Base-by-base conservation (phyloP, 2,329 filamentous ascomycete species). In the Cordyceps fumosorosea region DNA sequence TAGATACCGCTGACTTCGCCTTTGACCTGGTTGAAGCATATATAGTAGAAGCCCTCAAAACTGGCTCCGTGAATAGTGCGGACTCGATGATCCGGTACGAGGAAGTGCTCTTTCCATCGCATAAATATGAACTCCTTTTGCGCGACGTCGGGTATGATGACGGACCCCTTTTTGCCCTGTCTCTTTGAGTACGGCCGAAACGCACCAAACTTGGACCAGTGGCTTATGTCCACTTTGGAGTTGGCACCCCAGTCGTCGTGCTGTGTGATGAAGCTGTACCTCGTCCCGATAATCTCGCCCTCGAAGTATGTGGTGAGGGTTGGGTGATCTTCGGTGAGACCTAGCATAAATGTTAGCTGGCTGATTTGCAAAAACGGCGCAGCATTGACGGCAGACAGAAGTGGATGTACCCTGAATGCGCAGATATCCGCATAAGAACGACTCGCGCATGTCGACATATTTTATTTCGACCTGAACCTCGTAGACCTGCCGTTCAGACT, bases 301-400 rank as follows among this genome's bases (percentile, higher is more conserved):
- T 98, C 93, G 70, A 99, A 99, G 74, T 96, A 99, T 1, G 95
- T 99, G 10, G 93, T 98, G 56, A 99, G 81, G n/a, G 93, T 97
- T 14, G 93, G 93, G 73, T 98, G 93, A 75, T 97, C 93, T 72
- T 96, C 89, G 0, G 95, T 98, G 18, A 99, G 81, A 58, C 93
- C 93, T 97, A 67, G 12, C 16, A 65, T 60, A 60, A 47, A 56
- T 45, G 37, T 40, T 24, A 65, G 34, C n/a, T 37, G 11, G 47
- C 56, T 60, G 34, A 44, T 24, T 32, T 16, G 22, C 61, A 37
- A 51, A 59, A 56, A 65, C 26, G 52, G 40, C 48, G 66, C 63
- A 65, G 66, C 78, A 45, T 63, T 70, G 40, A 16, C 22, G 24
- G 18, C 2, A 11, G 16, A 55, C 16, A 22, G 22, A 55, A 52